phyloP scores from a whole-genome alignment of 805 yeast genomes.

The Candida mattraensis region DNA sequence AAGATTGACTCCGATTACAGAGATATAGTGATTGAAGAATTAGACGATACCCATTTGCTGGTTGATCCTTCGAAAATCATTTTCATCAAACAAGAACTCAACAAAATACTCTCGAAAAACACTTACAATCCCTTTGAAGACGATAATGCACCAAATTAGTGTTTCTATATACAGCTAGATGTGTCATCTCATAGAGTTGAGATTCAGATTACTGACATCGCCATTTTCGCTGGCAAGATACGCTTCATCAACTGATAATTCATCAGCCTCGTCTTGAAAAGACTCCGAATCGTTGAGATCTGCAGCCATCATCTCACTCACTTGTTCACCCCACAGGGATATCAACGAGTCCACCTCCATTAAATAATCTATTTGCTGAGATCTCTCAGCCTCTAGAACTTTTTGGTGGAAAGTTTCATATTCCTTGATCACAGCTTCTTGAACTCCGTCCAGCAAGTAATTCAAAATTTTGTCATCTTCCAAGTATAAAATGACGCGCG shows the following conservation, averaged over 20 bases:
- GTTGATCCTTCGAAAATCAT: constrained; percentile 77
- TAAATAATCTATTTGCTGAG: constrained; percentile 42
- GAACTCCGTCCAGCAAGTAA: constrained; percentile 62
- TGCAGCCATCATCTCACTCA: constrained; percentile 32
- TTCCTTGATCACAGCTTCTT: constrained; percentile 54
- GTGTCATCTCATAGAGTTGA: constrained; percentile 14
- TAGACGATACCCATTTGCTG: constrained; percentile 88
- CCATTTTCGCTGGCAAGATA: constrained; percentile 21
- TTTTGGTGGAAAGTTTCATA: constrained; percentile 54
- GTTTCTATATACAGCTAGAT: constrained; percentile 1
- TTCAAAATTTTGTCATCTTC: constrained; percentile 52
- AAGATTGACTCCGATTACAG: constrained; percentile 75
- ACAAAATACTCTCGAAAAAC: constrained; percentile 73
- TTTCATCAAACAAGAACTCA: constrained; percentile 74
- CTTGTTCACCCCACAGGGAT: constrained; percentile 35
- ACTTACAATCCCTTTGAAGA: constrained; percentile 76
- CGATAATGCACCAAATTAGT: constrained; percentile 5
- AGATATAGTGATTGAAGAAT: constrained; percentile 72
- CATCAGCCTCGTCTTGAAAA: constrained; percentile 10
- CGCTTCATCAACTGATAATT: constrained; percentile 9
- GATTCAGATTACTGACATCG: constrained; percentile 23
- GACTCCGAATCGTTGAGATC: constrained; percentile 13
- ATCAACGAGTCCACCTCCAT: constrained; percentile 66
- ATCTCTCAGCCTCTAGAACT: constrained; percentile 28
- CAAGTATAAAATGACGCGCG: constrained; percentile 54